Conservation (phyloP, 441 rosid genomes). For the Biscutella auriculata region DNA sequence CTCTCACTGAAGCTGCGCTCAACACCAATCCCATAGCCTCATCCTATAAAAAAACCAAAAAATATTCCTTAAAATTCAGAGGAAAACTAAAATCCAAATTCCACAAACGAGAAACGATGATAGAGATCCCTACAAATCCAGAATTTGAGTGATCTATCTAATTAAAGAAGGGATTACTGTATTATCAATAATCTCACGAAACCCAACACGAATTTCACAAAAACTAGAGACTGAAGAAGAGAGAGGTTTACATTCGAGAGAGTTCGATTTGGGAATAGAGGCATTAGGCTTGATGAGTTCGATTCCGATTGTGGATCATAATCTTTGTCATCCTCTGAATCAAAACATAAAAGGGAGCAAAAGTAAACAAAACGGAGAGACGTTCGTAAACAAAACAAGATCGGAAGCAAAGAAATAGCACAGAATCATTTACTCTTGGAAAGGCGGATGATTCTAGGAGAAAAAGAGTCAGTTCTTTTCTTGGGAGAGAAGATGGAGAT, state of each 20-base stretch:
- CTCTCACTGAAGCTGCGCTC: conserved; percentile 71
- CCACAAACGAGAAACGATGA: not conserved
- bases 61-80: not conserved
- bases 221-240: not conserved
- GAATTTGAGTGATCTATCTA: no score
- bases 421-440: conserved; percentile 74
- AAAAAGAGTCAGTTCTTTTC: conserved; percentile 26
- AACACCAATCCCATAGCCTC: conserved; percentile 86
- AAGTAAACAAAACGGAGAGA: not conserved
- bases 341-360: not conserved
- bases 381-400: not conserved
- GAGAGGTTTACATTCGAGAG: conserved; percentile 39
- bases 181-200: no score
- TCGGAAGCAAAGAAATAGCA: not conserved
- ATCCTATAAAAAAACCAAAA: conserved; percentile 27
- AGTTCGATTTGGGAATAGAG: conserved; percentile 37
- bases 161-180: no score
- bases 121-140: no score
- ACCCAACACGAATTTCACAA: no score
- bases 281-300: conserved; percentile 48
- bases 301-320: conserved; percentile 49
- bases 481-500: conserved; percentile 51
- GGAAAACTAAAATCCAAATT: not conserved
- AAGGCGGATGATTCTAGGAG: conserved; percentile 37
- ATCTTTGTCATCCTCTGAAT: conserved; percentile 42